Evolutionary conservation across 345 rosid species (phyloP).

Genomic region (Salix dunnii): DNA sequence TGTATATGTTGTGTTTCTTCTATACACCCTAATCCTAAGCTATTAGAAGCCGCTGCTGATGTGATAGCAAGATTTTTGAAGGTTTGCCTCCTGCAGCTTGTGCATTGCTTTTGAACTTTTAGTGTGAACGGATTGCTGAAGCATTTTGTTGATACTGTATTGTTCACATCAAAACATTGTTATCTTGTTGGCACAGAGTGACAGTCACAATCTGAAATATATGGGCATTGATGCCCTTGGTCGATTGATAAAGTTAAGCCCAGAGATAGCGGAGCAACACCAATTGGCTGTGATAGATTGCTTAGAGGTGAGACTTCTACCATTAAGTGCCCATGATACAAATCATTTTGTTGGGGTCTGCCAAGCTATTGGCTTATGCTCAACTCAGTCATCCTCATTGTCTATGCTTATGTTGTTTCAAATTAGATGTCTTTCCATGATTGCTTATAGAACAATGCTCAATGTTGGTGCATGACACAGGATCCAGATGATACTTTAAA

Average conservation of each 20-base stretch:
- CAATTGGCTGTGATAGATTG: constrained; percentile 98
- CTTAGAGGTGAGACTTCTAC: constrained; percentile 77
- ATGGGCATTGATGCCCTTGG: constrained; percentile 98
- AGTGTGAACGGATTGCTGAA: neutral
- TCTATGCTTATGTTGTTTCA: neutral
- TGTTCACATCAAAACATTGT: neutral
- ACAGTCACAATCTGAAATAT: constrained; percentile 88
- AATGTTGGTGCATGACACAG: constrained; percentile 39
- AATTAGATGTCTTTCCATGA: neutral
- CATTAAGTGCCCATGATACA: neutral
- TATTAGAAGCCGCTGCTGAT: constrained; percentile 86
- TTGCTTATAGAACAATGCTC: constrained; percentile 3
- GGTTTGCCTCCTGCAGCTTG: constrained; percentile 40
- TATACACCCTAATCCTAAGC: constrained; percentile 73
- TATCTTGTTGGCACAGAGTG: constrained; percentile 72
- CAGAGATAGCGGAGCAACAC: constrained; percentile 96
- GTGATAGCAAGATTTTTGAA: constrained; percentile 83
- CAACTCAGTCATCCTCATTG: neutral
- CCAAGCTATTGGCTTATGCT: constrained; percentile 4
- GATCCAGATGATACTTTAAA: constrained; percentile 98
- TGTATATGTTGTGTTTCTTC: constrained; percentile 90
- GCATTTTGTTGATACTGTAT: neutral
- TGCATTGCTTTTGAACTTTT: constrained; percentile 9
- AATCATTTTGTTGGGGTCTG: neutral
- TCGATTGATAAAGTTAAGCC: constrained; percentile 77